A percentile compares a stretch with the other conserved stretches of the same genome.
phyloP scores from a whole-genome alignment of 2,329 filamentous ascomycete genomes.

The Mariannaea sp. region DNA sequence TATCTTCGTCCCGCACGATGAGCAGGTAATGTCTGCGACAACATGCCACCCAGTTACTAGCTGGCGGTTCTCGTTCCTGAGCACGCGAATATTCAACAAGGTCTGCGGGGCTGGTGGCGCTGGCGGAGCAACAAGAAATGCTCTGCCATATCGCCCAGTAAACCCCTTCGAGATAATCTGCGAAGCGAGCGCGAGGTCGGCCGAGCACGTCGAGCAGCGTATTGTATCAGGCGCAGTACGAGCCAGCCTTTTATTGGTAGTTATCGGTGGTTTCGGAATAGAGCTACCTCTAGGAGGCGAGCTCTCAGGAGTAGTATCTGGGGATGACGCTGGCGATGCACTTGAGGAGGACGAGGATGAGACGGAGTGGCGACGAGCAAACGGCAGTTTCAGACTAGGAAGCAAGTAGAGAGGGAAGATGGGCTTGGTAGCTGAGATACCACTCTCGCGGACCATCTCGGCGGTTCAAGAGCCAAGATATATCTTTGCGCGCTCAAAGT shows the following conservation, averaged over 20 bases:
- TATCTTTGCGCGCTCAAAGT: slow-evolving; percentile 4
- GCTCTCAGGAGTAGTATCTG: slow-evolving; percentile 37
- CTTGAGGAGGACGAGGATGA: slow-evolving; percentile 42
- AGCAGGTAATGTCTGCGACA: slow-evolving; percentile 67
- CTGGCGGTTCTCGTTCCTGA: slow-evolving; percentile 58
- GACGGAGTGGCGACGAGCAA: slow-evolving; percentile 49
- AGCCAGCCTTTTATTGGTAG: slow-evolving; percentile 41
- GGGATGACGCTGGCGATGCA: slow-evolving; percentile 36
- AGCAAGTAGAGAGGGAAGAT: slow-evolving; percentile 58
- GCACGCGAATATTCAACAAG: slow-evolving; percentile 61
- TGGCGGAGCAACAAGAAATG: slow-evolving; percentile 60
- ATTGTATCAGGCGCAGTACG: slow-evolving; percentile 59
- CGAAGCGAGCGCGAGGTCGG: slow-evolving; percentile 63
- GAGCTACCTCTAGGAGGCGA: slow-evolving; percentile 31
- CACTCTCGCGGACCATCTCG: slow-evolving; percentile 44
- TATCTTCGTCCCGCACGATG: slow-evolving; percentile 58
- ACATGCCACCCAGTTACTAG: slow-evolving; percentile 67
- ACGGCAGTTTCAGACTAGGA: slow-evolving; percentile 55
- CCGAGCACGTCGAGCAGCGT: slow-evolving; percentile 62
- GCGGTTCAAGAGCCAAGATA: slow-evolving; percentile 2
- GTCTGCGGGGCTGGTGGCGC: slow-evolving; percentile 34
- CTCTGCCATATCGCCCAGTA: slow-evolving; percentile 67
- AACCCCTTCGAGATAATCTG: slow-evolving; percentile 71
- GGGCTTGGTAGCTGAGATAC: slow-evolving; percentile 49
- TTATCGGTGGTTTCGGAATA: slow-evolving; percentile 17